phyloP scores from a whole-genome alignment of 257 asterid species.

The Capsicum pubescens region DNA sequence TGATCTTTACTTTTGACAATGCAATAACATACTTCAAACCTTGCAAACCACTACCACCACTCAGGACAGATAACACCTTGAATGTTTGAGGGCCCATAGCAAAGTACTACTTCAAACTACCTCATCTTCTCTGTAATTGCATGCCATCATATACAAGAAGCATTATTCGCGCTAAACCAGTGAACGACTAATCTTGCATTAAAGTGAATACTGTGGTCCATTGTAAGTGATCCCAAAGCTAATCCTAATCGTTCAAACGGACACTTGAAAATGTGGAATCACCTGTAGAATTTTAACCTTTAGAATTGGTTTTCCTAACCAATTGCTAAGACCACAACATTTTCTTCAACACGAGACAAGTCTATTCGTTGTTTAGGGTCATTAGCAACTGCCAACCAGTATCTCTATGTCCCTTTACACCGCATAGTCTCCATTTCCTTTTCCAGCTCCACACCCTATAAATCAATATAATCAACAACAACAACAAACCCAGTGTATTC shows the following conservation, averaged over 20 bases:
- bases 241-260: neutral
- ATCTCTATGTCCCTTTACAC: neutral
- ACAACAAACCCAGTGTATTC: too few relatives aligned
- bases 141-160: neutral
- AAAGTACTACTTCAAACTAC: neutral
- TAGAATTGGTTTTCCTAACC: neutral
- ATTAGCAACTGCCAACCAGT: neutral
- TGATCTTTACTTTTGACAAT: neutral
- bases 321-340: slow-evolving; percentile 3
- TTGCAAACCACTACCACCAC: slow-evolving; percentile 11
- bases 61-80: neutral
- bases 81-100: neutral
- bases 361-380: neutral
- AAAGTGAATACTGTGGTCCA: neutral
- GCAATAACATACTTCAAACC: neutral
- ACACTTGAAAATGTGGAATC: neutral
- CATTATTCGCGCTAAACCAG: neutral
- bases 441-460: neutral
- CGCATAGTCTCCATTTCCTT: neutral
- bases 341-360: neutral
- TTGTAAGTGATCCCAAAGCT: neutral
- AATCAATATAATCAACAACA: slow-evolving; percentile 13
- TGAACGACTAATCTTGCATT: neutral
- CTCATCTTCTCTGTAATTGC: neutral
- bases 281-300: neutral